Evolutionary conservation across 2,329 filamentous ascomycete species (phyloP).

Genomic region (Neocucurbitaria cava): DNA sequence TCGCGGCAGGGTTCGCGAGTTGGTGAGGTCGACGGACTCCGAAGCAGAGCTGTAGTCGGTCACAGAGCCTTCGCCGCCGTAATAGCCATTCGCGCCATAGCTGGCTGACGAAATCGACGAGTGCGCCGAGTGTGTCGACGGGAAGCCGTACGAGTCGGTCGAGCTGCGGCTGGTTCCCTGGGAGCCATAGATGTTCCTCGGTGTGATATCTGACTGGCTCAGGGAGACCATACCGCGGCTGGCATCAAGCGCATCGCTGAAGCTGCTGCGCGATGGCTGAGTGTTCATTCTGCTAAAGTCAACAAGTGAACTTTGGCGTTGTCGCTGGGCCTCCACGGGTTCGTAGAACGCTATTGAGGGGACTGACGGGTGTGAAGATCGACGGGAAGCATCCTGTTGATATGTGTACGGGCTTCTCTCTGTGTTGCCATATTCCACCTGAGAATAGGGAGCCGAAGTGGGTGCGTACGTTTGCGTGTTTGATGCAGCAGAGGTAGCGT

Average conservation of each 20-base stretch:
- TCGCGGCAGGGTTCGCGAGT: slow-evolving; percentile 82
- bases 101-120: slow-evolving; percentile 88
- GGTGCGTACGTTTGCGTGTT: slow-evolving; percentile 71
- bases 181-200: slow-evolving; percentile 81
- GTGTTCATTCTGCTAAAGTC: slow-evolving; percentile 68
- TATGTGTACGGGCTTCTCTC: slow-evolving; percentile 62
- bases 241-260: slow-evolving; percentile 89
- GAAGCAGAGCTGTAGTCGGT: slow-evolving; percentile 95
- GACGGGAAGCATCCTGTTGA: slow-evolving; percentile 66
- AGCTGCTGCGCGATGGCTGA: slow-evolving; percentile 68
- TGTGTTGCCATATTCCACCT: slow-evolving; percentile 72
- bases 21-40: slow-evolving; percentile 79
- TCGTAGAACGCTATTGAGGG: slow-evolving; percentile 60
- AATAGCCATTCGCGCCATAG: slow-evolving; percentile 84
- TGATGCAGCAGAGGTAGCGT: slow-evolving; percentile 73
- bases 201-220: slow-evolving; percentile 81
- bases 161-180: slow-evolving; percentile 70
- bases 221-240: slow-evolving; percentile 94
- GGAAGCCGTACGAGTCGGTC: slow-evolving; percentile 89
- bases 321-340: slow-evolving; percentile 53
- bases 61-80: slow-evolving; percentile 77
- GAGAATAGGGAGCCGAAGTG: slow-evolving; percentile 74
- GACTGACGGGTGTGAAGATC: slow-evolving; percentile 87
- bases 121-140: slow-evolving; percentile 80
- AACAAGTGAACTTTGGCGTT: slow-evolving; percentile 69